Evolutionary conservation across 495 filamentous ascomycete genomes (phyloP), one percentile per base, ranked within the genome.

Genomic region (Xylaria venustula): DNA sequence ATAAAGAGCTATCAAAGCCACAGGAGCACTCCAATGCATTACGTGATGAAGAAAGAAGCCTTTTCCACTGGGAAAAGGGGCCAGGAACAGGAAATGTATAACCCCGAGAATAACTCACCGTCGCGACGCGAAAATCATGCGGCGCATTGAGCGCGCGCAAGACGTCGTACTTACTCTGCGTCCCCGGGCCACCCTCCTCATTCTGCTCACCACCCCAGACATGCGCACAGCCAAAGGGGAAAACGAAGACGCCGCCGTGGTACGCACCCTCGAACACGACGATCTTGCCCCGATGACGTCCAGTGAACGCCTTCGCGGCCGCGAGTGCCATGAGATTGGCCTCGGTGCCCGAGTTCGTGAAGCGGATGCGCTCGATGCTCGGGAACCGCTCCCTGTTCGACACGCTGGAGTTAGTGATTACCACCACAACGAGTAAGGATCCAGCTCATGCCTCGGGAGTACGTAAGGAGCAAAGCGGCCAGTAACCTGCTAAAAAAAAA

Each of bases 261-360:
- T 86, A 86, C 0, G 73, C 84, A 7, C 77, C 76, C 0, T 72
- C 66, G 44, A 84, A 84, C 1, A 82, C 78, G 0, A 84, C 65
- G 0, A 85, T 73, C 54, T 78, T 79, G 0, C 72, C 63, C 20
- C 67, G 40, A 15, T 54, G 20, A 1, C 61, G 25, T 0, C 65
- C 68, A 2, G 82, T 83, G 52, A 75, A 77, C 7, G 53, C 54
- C 20, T 72, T 67, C 2, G 79, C 80, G 8, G 63, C 76, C 2
- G 67, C 70, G 0, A 85, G 62, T 1, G 81, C 81, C 50, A 79
- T 73, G 25, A 80, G 62, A 55, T 81, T 84, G 2, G 81, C 80
- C 58, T 85, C 82, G 0, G 81, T 85, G 7, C 82, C 82, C 0
- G 78, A 79, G 66, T 83, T 85, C 47, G 74, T 65, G 67, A 83